Conservation (phyloP, 1,139 yeast species). For the Debaryomyces singareniensis region DNA sequence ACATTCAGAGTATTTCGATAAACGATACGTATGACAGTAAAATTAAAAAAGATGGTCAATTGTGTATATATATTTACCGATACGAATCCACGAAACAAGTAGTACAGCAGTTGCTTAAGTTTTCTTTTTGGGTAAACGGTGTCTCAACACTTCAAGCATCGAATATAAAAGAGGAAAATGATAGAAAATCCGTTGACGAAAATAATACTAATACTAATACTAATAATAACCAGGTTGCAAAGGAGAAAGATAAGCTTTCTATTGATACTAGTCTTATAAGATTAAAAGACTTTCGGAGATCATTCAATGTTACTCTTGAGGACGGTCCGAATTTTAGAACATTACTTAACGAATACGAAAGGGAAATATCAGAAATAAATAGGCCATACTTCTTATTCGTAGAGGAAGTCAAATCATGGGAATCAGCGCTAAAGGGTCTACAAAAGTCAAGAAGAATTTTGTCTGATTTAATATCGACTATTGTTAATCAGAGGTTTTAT, state of each 20-base stretch:
- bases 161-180: conserved; percentile 1
- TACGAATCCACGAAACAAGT: conserved; percentile 11
- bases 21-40: conserved; percentile 22
- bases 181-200: conserved; percentile 1
- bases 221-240: conserved; percentile 1
- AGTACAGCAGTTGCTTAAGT: conserved; percentile 19
- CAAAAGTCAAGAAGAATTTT: conserved; percentile 15
- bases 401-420: conserved; percentile 29
- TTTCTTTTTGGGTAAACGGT: conserved; percentile 27
- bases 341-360: conserved; percentile 48
- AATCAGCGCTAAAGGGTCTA: conserved; percentile 16
- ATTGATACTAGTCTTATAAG: too few species aligned
- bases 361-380: conserved; percentile 42
- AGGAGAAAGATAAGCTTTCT: conserved; percentile 1
- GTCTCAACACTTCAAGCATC: neutral
- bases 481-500: conserved; percentile 18
- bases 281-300: conserved; percentile 18
- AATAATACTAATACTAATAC: conserved; percentile 2
- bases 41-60: conserved; percentile 12
- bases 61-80: conserved; percentile 28
- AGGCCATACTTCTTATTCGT: conserved; percentile 28
- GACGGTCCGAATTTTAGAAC: conserved; percentile 77
- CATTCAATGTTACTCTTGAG: conserved; percentile 37
- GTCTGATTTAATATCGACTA: conserved; percentile 16
- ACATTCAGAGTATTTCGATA: conserved; percentile 21